These are phyloP conservation scores for Ceratocystis huliohia DNA, from an alignment of 2,329 filamentous ascomycete genomes.

Conservation along the genomic window DNA sequence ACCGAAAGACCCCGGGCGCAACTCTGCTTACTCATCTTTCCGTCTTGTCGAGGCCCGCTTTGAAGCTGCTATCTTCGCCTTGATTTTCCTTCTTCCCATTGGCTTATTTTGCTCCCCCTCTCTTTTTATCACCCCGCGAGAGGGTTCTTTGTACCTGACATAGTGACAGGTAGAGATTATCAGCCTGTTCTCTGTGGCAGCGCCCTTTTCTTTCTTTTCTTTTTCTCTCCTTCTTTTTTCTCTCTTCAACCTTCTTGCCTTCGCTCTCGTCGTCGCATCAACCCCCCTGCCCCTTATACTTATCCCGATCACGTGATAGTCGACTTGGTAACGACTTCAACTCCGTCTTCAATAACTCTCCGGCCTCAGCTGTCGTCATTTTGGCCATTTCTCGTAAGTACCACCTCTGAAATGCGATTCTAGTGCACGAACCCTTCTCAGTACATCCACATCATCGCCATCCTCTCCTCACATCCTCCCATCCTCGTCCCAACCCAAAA, in stretches of 20 bases:
- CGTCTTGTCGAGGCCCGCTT: neutral
- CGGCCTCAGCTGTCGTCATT: neutral
- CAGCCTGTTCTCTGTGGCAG: neutral
- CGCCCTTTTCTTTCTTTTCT: neutral
- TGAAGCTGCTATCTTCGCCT: neutral
- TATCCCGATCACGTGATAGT: neutral
- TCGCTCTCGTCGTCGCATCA: constrained; percentile 20
- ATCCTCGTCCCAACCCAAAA: constrained; percentile 7
- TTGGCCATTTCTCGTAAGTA: neutral
- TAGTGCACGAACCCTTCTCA: neutral
- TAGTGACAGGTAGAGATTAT: neutral
- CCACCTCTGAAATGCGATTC: neutral
- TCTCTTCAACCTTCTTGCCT: neutral
- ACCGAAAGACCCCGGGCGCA: constrained; percentile 9
- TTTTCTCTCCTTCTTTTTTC: neutral
- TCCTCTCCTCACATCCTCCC: neutral
- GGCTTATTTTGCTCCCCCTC: constrained; percentile 21
- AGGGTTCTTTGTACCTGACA: neutral
- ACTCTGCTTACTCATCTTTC: constrained; percentile 12
- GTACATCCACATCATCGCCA: constrained; percentile 2
- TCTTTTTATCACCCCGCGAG: constrained; percentile 19
- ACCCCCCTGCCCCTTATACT: constrained; percentile 14
- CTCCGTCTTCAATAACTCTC: neutral
- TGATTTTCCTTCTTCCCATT: constrained; percentile 15
- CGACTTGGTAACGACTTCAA: neutral